Conservation (phyloP, 352 stramenopile species). For the Pythium aquatile region DNA sequence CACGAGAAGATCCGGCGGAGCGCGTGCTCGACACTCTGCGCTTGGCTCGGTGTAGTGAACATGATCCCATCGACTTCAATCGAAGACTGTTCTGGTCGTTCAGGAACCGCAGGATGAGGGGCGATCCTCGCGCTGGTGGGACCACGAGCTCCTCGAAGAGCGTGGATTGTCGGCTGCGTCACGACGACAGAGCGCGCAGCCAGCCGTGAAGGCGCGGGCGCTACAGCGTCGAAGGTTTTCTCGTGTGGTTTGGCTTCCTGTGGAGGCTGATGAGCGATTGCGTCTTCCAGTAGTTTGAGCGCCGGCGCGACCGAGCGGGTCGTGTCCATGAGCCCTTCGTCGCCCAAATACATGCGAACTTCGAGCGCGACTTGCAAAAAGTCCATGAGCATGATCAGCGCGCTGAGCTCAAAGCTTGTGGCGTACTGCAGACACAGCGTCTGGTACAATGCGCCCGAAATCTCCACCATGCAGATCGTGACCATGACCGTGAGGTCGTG, state of each 20-base stretch:
- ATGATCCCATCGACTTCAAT: background rate
- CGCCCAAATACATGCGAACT: conserved; percentile 16
- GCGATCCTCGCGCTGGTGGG: background rate
- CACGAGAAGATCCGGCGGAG: conserved; percentile 21
- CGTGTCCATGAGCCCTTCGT: conserved; percentile 1
- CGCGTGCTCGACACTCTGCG: conserved; percentile 13
- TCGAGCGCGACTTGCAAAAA: conserved; percentile 7
- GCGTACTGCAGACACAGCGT: conserved; percentile 16
- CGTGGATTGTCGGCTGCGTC: background rate
- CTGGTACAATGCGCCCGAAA: conserved; percentile 22
- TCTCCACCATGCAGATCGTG: conserved; percentile 21
- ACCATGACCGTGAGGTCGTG: conserved; percentile 23
- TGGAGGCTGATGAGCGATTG: background rate
- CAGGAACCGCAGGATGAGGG: background rate
- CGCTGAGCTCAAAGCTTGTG: background rate
- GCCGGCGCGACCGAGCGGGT: background rate
- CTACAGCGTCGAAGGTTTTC: background rate
- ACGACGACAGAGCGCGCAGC: background rate
- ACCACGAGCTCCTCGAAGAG: background rate
- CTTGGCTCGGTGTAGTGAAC: background rate
- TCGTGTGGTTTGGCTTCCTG: background rate
- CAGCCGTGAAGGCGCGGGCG: background rate
- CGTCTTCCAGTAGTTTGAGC: background rate
- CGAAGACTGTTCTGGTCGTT: background rate
- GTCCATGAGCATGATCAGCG: conserved; percentile 16